Conservation (phyloP, 768 basidiomycete species). For the Naganishia friedmannii region DNA sequence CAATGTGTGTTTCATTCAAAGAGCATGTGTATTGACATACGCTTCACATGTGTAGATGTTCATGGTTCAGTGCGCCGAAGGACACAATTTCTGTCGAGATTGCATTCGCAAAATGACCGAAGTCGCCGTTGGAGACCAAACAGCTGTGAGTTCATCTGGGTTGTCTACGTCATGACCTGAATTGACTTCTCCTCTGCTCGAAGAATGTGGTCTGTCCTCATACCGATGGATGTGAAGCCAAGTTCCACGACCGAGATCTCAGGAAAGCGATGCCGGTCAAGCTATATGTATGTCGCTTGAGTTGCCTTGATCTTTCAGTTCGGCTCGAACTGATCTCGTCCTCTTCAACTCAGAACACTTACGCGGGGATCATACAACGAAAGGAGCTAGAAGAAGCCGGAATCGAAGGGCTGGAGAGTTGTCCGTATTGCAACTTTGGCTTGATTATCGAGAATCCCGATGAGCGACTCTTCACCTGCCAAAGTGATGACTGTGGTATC, state of each 20-base stretch:
- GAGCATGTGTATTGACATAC: slow-evolving; percentile 17
- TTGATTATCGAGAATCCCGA: slow-evolving; percentile 69
- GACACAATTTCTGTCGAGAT: slow-evolving; percentile 76
- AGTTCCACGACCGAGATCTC: slow-evolving; percentile 57
- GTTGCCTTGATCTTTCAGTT: too few species aligned
- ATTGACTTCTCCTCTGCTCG: background rate
- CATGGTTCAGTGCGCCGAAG: slow-evolving; percentile 84
- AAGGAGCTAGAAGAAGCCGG: slow-evolving; percentile 76
- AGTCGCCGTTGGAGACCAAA: slow-evolving; percentile 58
- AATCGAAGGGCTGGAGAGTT: slow-evolving; percentile 77
- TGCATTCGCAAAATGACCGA: slow-evolving; percentile 71
- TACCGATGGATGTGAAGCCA: slow-evolving; percentile 63
- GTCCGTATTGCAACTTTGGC: slow-evolving; percentile 85
- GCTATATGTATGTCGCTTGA: too few species aligned
- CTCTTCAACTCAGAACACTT: too few species aligned
- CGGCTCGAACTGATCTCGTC: too few species aligned
- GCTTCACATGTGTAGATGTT: slow-evolving; percentile 58
- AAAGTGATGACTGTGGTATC: slow-evolving; percentile 62
- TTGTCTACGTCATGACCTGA: slow-evolving; percentile 37
- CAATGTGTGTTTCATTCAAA: background rate
- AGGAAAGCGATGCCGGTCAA: slow-evolving; percentile 58
- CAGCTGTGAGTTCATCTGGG: slow-evolving; percentile 38
- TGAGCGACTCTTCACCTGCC: slow-evolving; percentile 64
- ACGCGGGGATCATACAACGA: slow-evolving; percentile 62
- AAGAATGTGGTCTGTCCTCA: slow-evolving; percentile 76